phyloP scores from a whole-genome alignment of 305 asterid species.

The Salvia sclarea region DNA sequence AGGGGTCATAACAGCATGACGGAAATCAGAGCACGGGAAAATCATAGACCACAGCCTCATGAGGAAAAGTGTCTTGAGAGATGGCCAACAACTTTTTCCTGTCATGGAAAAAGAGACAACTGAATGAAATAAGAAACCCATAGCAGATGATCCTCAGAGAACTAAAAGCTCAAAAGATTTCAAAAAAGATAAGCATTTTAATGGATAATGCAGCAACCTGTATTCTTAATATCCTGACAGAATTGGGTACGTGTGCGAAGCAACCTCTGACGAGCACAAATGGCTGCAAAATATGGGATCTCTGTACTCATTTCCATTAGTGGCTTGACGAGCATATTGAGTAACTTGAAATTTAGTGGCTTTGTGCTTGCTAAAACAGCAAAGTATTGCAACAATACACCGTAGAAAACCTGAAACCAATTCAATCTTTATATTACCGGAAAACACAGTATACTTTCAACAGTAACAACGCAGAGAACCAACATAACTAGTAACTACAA shows the following conservation, averaged over 20 bases:
- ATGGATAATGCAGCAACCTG: constrained; percentile 50
- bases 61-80: constrained; percentile 77
- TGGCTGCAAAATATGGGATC: constrained; percentile 93
- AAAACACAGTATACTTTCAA: constrained; percentile 10
- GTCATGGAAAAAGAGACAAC: constrained; percentile 21
- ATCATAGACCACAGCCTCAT: constrained; percentile 90
- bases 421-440: constrained; percentile 16
- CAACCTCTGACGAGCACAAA: constrained; percentile 91
- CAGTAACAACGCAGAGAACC: constrained; percentile 24
- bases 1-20: constrained; percentile 92
- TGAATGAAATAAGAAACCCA: constrained; percentile 8
- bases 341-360: constrained; percentile 67
- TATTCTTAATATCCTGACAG: constrained; percentile 56
- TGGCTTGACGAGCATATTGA: constrained; percentile 79
- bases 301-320: constrained; percentile 90
- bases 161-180: neutral
- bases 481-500: constrained; percentile 32
- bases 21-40: constrained; percentile 96
- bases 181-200: neutral
- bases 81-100: constrained; percentile 94
- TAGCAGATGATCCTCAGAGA: neutral
- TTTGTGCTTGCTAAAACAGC: constrained; percentile 77
- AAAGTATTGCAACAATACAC: constrained; percentile 84
- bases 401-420: constrained; percentile 74
- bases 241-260: constrained; percentile 65